Evolutionary conservation across 192 early-diverging fungal species (phyloP).

Genomic region (Diversispora epigaea): DNA sequence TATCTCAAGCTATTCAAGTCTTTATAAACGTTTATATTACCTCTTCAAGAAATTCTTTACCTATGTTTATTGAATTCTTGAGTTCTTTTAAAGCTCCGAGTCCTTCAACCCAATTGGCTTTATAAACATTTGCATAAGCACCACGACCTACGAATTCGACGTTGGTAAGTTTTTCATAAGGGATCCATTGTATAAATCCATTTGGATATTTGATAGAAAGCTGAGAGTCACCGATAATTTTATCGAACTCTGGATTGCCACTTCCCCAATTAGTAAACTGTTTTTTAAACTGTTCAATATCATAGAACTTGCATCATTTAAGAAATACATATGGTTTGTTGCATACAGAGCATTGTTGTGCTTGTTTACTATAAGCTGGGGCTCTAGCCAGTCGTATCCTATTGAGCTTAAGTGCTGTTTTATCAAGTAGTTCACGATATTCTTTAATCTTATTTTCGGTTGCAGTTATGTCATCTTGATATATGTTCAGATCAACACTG

Average conservation of each 20-base stretch:
- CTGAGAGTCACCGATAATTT: conserved; percentile 10
- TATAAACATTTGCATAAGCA: conserved; percentile 9
- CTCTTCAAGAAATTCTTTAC: not conserved
- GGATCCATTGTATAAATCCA: conserved; percentile 4
- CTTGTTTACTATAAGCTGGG: no score
- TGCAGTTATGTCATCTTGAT: not conserved
- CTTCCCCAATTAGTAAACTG: conserved; percentile 2
- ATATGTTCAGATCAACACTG: not conserved
- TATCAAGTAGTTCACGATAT: no score
- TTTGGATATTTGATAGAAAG: conserved; percentile 3
- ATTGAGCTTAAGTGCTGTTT: no score
- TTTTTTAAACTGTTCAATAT: no score
- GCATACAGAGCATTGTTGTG: no score
- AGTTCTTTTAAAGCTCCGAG: conserved; percentile 13
- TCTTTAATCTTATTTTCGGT: no score
- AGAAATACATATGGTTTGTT: no score
- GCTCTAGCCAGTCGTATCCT: no score
- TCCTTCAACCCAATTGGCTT: conserved; percentile 18
- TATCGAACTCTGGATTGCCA: conserved; percentile 15
- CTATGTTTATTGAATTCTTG: not conserved
- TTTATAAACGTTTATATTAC: not conserved
- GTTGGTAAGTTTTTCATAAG: not conserved
- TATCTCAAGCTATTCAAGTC: not conserved
- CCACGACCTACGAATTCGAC: no score
- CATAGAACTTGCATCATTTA: no score